Conservation (phyloP, 179 eudicot species). For the Drosera spatulata region DNA sequence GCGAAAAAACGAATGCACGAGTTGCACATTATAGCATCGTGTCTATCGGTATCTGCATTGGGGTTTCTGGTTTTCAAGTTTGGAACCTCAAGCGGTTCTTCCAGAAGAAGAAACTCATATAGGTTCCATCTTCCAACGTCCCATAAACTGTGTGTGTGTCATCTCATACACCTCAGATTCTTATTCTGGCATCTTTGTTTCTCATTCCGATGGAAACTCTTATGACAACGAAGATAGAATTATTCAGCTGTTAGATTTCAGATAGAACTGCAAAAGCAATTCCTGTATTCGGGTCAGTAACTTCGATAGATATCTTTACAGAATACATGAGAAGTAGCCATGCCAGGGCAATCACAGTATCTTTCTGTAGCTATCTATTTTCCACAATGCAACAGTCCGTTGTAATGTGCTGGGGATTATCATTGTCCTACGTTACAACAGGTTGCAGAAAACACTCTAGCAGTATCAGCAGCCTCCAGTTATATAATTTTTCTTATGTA, state of each 20-base stretch:
- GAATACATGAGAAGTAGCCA: not conserved
- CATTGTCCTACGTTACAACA: too few species aligned
- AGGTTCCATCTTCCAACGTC: not conserved
- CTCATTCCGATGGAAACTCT: too few species aligned
- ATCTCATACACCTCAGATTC: too few species aligned
- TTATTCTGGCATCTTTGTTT: too few species aligned
- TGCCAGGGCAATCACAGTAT: not conserved
- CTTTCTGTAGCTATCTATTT: too few species aligned
- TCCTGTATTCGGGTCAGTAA: not conserved
- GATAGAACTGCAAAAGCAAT: not conserved
- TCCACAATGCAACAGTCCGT: too few species aligned
- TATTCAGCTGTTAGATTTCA: not conserved
- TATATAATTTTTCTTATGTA: not conserved
- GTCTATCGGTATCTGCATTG: conserved; percentile 66
- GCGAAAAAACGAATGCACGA: conserved; percentile 62
- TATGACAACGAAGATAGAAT: too few species aligned
- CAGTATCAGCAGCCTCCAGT: too few species aligned
- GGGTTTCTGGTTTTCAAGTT: conserved; percentile 44
- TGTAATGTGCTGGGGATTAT: too few species aligned
- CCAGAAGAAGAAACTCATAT: conserved; percentile 80
- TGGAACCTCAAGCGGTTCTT: conserved; percentile 59
- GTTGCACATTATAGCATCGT: conserved; percentile 69
- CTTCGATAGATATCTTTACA: not conserved
- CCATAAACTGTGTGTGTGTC: too few species aligned
- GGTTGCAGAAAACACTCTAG: too few species aligned